These are phyloP conservation scores for Fusarium albidum DNA, from an alignment of 2,329 filamentous ascomycete genomes.

Conservation along the genomic window DNA sequence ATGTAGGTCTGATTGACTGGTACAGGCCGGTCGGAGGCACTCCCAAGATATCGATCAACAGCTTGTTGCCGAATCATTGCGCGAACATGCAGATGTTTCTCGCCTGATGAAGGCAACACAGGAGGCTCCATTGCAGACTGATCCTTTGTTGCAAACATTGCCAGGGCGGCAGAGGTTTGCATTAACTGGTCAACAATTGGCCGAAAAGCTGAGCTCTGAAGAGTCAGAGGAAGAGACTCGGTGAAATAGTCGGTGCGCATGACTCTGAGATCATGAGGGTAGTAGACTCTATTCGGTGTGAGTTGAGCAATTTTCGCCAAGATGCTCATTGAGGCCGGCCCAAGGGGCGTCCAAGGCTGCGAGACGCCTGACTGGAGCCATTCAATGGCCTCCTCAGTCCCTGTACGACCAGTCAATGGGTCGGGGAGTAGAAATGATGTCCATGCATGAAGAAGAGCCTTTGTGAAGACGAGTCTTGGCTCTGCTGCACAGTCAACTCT, in stretches of 20 bases:
- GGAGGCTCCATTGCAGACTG: conserved; percentile 4
- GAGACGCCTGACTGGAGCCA: conserved; percentile 59
- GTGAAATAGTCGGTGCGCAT: conserved; percentile 48
- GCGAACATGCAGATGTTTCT: conserved; percentile 29
- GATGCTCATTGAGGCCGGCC: conserved; percentile 1
- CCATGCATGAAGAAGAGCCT: conserved; percentile 65
- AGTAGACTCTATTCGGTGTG: conserved; percentile 45
- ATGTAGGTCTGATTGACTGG: conserved; percentile 19
- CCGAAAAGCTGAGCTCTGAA: conserved; percentile 48
- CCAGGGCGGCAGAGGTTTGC: conserved; percentile 38
- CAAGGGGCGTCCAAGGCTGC: conserved; percentile 56
- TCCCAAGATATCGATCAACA: conserved; percentile 20
- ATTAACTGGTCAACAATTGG: conserved; percentile 44
- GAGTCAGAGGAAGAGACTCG: conserved; percentile 33
- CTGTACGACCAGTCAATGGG: conserved; percentile 64
- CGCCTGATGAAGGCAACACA: conserved; percentile 17
- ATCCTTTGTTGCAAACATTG: conserved; percentile 33
- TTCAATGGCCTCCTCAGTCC: conserved; percentile 65
- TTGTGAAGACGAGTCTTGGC: conserved; percentile 60
- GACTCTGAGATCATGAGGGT: conserved; percentile 44
- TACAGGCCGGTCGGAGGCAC: conserved; percentile 3
- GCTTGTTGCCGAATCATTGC: conserved; percentile 28
- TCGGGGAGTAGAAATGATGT: conserved; percentile 68
- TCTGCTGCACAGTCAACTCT: conserved; percentile 66
- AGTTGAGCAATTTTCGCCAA: conserved; percentile 36